A percentile compares a stretch with the other conserved stretches of the same genome.
Conservation (phyloP, 2,329 filamentous ascomycete species). For the Thelonectria blattea region DNA sequence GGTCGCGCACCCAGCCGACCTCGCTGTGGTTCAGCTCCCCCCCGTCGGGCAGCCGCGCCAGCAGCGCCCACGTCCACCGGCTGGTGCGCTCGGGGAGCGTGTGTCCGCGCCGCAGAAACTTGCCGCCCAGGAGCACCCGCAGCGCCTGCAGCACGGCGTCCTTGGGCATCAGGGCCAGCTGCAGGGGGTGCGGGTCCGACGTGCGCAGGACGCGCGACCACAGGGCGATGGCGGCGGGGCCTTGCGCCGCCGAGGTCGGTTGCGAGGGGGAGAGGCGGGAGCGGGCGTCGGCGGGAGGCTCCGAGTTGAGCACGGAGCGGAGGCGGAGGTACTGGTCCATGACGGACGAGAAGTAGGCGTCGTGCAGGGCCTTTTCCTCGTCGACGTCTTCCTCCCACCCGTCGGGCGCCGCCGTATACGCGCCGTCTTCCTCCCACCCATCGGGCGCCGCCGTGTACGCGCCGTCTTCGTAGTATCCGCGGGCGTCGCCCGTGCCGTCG, state of each 20-base stretch:
- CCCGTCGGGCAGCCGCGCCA: slow-evolving; percentile 75
- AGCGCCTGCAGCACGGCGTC: slow-evolving; percentile 70
- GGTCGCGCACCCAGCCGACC: slow-evolving; percentile 75
- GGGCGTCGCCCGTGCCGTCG: slow-evolving; percentile 56
- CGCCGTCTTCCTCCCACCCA: slow-evolving; percentile 51
- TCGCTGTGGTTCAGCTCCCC: slow-evolving; percentile 79
- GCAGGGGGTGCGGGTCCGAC: slow-evolving; percentile 63
- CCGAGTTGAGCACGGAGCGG: slow-evolving; percentile 63
- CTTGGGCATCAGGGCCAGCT: slow-evolving; percentile 70
- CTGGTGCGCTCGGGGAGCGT: slow-evolving; percentile 71
- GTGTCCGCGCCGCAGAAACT: slow-evolving; percentile 65
- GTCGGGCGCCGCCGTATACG: slow-evolving; percentile 70
- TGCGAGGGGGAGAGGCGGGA: slow-evolving; percentile 60
- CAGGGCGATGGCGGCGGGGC: slow-evolving; percentile 53
- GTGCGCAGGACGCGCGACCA: slow-evolving; percentile 61
- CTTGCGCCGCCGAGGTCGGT: slow-evolving; percentile 60
- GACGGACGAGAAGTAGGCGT: slow-evolving; percentile 72
- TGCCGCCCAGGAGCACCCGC: slow-evolving; percentile 67
- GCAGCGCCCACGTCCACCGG: slow-evolving; percentile 83
- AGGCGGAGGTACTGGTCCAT: slow-evolving; percentile 69
- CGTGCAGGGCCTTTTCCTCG: slow-evolving; percentile 54
- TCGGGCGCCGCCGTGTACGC: slow-evolving; percentile 73
- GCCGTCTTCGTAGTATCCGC: slow-evolving; percentile 77
- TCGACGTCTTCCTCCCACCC: slow-evolving; percentile 38
- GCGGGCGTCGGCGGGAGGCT: slow-evolving; percentile 59